Base-by-base conservation (phyloP, 2,329 filamentous ascomycete genomes). In the Colletotrichum acutatum region DNA sequence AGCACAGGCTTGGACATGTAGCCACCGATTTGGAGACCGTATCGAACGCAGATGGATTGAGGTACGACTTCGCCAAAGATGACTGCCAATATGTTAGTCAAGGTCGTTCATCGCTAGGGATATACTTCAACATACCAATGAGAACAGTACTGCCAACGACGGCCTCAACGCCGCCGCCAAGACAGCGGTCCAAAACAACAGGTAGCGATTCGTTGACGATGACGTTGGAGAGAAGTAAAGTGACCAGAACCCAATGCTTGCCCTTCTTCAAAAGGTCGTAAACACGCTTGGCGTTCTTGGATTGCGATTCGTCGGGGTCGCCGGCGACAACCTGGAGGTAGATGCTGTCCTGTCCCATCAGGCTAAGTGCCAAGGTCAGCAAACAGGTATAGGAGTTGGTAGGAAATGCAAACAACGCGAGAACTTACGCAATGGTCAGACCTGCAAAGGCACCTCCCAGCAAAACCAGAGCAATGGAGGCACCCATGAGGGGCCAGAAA, bases 231-330 rank as follows among this genome's bases (percentile, higher is more conserved):
- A 99, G 87, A 8, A 99, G 89, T 30, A 99, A 86, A 3, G 97
- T 98, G 66, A 99, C 97, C 70, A 99, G 87, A 24, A 99, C 96
- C 97, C 97, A 99, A 83, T 99, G 97, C 82, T 99, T 99, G 78
- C 97, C 97, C 78, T 90, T 93, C 76, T 94, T 91, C 68, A 99
- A 85, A 32, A 99, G 86, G 56, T 91, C 88, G 77, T 97, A 88
- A 12, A 99, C 97, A 75, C 91, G 92, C 69, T 89, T 90, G 0
- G 97, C 97, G 80, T 98, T 95, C 80, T 91, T 94, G 79, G 92
- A 92, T 84, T 98, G 96, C n/a, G 91, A 87, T 68, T 93, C 95
- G 82, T 94, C 92, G 58, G 93, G 92, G 66, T 97, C 97, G 53
- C 93, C 92, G 64, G 95, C 92, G 75, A 99, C 93, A 76, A 99